These are phyloP conservation scores for Aureobasidium lini DNA, from an alignment of 2,329 filamentous ascomycete species.

Conservation along the genomic window DNA sequence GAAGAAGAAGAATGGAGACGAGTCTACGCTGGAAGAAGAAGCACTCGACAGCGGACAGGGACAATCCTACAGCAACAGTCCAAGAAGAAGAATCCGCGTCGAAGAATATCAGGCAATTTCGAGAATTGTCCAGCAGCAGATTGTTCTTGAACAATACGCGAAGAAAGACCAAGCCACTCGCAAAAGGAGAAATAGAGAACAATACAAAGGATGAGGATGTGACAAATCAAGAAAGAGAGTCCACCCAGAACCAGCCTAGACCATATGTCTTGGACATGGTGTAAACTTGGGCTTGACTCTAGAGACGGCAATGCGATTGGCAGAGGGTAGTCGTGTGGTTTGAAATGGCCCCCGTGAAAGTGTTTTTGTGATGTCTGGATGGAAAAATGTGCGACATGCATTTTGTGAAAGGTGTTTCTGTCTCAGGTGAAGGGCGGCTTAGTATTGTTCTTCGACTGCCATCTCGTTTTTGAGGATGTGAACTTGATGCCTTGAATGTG, in stretches of 20 bases:
- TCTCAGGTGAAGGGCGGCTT: slow-evolving; percentile 5
- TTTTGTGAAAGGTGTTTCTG: not conserved
- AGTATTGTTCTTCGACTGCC: slow-evolving; percentile 16
- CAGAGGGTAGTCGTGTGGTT: not conserved
- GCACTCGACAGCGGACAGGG: not conserved
- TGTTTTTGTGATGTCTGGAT: too few species aligned
- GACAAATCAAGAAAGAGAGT: not conserved
- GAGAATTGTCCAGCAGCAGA: not conserved
- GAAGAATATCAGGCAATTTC: not conserved
- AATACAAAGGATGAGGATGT: slow-evolving; percentile 6
- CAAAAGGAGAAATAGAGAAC: not conserved
- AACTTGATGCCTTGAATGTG: too few species aligned
- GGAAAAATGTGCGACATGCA: not conserved
- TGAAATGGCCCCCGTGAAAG: too few species aligned
- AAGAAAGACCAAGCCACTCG: not conserved
- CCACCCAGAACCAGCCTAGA: not conserved
- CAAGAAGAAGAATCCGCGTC: not conserved
- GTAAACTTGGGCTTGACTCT: not conserved
- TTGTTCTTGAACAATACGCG: slow-evolving; percentile 1
- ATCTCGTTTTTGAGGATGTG: not conserved
- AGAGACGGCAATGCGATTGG: not conserved
- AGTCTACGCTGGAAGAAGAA: not conserved
- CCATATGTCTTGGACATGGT: not conserved
- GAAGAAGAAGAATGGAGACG: not conserved
- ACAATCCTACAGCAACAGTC: not conserved